phyloP scores from a whole-genome alignment of 345 rosid genomes.

The Conringia planisiliqua region DNA sequence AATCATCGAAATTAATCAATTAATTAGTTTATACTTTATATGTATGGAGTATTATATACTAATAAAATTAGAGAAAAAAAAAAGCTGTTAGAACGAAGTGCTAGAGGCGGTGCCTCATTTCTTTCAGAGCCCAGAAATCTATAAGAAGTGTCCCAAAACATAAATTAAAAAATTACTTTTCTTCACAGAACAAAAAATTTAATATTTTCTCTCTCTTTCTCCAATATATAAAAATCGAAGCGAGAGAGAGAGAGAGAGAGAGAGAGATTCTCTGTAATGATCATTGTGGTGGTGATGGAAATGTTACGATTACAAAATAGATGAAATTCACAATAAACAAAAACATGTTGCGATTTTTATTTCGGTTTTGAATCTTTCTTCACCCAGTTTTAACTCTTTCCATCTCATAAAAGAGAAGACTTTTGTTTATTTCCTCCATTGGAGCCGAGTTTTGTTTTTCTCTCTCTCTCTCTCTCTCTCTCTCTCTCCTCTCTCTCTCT shows the following conservation, averaged over 20 bases:
- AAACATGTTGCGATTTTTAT: not conserved
- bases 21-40: not conserved
- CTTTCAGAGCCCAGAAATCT: conserved; percentile 34
- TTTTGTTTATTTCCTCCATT: conserved; percentile 18
- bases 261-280: conserved; percentile 5
- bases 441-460: not conserved
- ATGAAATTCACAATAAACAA: not conserved
- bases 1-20: not conserved
- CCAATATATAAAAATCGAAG: not conserved
- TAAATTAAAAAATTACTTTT: not conserved
- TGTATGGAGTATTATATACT: not conserved
- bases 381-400: not conserved
- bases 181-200: not conserved
- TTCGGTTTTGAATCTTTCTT: not conserved
- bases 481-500: conserved; percentile 14
- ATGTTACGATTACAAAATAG: conserved; percentile 5
- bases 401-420: conserved; percentile 3
- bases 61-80: no score
- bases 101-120: conserved; percentile 35
- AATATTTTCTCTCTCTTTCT: not conserved
- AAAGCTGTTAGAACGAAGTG: conserved; percentile 20
- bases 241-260: conserved; percentile 19
- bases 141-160: conserved; percentile 23
- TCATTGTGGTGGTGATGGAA: conserved; percentile 12
- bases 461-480: not conserved